phyloP scores from a whole-genome alignment of 1,284 basidiomycete species.

The Irpex sp. region DNA sequence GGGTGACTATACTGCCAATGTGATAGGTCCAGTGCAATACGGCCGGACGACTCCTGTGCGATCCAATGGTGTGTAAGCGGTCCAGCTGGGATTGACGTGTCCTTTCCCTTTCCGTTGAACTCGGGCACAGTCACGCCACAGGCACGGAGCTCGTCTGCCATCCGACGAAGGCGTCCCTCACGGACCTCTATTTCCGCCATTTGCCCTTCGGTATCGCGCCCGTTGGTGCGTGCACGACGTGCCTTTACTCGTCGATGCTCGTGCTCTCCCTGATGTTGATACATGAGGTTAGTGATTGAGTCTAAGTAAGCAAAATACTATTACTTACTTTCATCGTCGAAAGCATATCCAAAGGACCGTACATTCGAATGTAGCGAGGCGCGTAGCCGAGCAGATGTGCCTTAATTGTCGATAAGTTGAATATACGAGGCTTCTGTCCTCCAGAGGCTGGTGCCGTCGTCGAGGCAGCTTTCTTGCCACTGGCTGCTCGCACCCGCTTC shows the following conservation, averaged over 20 bases:
- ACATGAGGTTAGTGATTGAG: neutral
- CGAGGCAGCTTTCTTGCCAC: constrained; percentile 10
- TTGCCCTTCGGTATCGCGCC: neutral
- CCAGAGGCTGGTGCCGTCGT: neutral
- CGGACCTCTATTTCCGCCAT: neutral
- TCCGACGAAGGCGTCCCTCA: neutral
- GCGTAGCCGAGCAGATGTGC: constrained; percentile 16
- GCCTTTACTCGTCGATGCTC: constrained; percentile 10
- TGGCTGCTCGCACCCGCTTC: constrained; percentile 7
- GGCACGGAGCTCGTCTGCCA: neutral
- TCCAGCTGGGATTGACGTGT: neutral
- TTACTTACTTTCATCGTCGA: constrained; percentile 16
- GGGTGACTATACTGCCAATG: neutral
- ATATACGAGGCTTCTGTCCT: neutral
- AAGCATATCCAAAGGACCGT: constrained; percentile 18
- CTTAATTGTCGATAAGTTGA: constrained; percentile 14
- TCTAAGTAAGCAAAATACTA: neutral
- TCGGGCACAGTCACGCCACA: neutral
- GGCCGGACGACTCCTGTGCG: neutral
- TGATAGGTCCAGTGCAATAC: neutral
- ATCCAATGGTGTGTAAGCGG: neutral
- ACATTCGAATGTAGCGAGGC: constrained; percentile 8
- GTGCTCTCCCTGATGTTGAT: constrained; percentile 9
- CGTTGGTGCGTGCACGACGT: constrained; percentile 6
- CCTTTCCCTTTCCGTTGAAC: neutral